phyloP scores from a whole-genome alignment of 805 yeast species.

The Suhomyces canberraensis region DNA sequence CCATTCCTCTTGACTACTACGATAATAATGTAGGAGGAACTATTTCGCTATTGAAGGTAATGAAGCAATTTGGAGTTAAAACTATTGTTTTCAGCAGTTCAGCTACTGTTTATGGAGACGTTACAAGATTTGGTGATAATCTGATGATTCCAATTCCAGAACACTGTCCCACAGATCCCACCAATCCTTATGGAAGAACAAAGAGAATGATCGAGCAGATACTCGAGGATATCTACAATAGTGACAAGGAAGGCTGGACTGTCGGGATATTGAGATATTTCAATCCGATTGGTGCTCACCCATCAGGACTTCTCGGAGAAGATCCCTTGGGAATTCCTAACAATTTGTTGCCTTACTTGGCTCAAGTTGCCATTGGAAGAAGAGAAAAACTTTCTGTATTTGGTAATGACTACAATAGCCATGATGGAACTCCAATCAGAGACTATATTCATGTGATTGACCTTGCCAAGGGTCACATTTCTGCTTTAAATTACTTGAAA shows the following conservation, averaged over 20 bases:
- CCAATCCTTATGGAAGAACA: slow-evolving; percentile 76
- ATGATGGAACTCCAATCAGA: slow-evolving; percentile 79
- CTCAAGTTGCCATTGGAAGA: slow-evolving; percentile 75
- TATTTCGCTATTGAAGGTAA: slow-evolving; percentile 50
- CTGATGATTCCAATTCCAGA: slow-evolving; percentile 79
- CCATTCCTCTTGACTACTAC: slow-evolving; percentile 65
- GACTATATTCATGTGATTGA: slow-evolving; percentile 83
- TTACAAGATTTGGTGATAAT: slow-evolving; percentile 54
- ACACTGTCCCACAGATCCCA: slow-evolving; percentile 68
- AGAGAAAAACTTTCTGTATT: slow-evolving; percentile 63
- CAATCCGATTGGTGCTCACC: slow-evolving; percentile 86
- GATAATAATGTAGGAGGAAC: slow-evolving; percentile 68
- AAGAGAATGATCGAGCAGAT: slow-evolving; percentile 64
- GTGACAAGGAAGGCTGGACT: slow-evolving; percentile 42
- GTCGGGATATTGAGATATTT: slow-evolving; percentile 71
- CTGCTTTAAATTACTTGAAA: slow-evolving; percentile 55
- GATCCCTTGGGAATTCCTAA: slow-evolving; percentile 78
- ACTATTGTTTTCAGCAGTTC: slow-evolving; percentile 71
- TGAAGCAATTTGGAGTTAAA: slow-evolving; percentile 45
- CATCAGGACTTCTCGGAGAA: slow-evolving; percentile 76
- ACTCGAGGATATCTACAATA: slow-evolving; percentile 49
- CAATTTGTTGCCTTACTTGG: slow-evolving; percentile 69
- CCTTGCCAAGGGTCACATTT: slow-evolving; percentile 71
- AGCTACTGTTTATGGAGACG: slow-evolving; percentile 85
- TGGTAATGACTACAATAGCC: slow-evolving; percentile 67